These are phyloP conservation scores for Tripidium arundinaceum DNA, from an alignment of 202 grass and related monocot species.

Conservation along the genomic window DNA sequence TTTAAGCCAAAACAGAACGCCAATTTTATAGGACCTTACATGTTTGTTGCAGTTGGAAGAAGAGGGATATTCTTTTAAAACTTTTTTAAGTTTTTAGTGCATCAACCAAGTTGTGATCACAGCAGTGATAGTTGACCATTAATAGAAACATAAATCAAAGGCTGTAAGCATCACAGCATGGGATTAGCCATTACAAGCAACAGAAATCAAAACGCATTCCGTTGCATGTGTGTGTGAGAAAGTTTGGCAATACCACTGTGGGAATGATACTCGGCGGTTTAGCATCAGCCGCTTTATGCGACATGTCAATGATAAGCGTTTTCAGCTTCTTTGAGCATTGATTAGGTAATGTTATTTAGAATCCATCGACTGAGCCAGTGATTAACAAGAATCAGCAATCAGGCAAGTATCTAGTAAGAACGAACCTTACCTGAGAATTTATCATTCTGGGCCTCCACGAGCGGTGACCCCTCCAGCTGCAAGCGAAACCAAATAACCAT, in stretches of 20 bases:
- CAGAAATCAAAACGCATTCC: not conserved
- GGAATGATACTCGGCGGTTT: not conserved
- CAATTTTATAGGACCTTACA: not conserved
- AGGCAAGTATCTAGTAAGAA: not conserved
- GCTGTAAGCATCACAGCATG: not conserved
- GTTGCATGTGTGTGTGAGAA: not conserved
- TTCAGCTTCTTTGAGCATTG: not conserved
- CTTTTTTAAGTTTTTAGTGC: not conserved
- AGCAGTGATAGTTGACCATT: not conserved
- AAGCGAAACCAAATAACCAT: not conserved
- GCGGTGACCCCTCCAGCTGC: conserved; percentile 81
- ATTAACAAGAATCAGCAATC: not conserved
- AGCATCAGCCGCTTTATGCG: not conserved
- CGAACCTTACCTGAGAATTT: conserved; percentile 70
- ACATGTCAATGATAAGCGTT: not conserved
- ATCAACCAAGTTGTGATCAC: not conserved
- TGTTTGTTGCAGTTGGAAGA: not conserved
- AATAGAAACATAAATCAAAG: not conserved
- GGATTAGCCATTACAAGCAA: not conserved
- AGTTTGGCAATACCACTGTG: not conserved
- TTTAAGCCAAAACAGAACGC: not conserved
- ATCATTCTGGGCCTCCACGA: conserved; percentile 92
- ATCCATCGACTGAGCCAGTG: not conserved
- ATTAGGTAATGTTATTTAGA: not conserved
- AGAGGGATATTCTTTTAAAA: not conserved